Evolutionary conservation across 2,329 filamentous ascomycete genomes (phyloP).

Genomic region (Cladosporium sp.): DNA sequence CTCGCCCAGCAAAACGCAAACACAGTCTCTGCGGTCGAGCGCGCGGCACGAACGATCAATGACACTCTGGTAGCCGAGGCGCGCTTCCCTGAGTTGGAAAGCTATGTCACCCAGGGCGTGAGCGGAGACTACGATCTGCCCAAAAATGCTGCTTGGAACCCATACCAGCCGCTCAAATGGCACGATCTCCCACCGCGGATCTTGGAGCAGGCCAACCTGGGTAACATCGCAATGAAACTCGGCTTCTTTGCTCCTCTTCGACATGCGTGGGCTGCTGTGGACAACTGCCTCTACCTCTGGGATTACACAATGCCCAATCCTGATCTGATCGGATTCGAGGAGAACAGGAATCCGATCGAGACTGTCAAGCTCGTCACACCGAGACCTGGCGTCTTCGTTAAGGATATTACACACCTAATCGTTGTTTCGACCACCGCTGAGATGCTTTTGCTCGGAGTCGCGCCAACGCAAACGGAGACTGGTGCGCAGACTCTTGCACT

Average conservation of each 20-base stretch:
- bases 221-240: conserved; percentile 87
- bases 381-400: conserved; percentile 82
- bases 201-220: conserved; percentile 87
- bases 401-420: conserved; percentile 80
- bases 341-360: conserved; percentile 83
- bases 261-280: conserved; percentile 93
- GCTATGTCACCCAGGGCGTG: conserved; percentile 78
- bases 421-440: conserved; percentile 85
- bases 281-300: conserved; percentile 96
- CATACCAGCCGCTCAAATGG: conserved; percentile 82
- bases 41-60: conserved; percentile 82
- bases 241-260: conserved; percentile 92
- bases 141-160: conserved; percentile 69
- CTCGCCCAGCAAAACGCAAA: conserved; percentile 22
- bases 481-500: conserved; percentile 74
- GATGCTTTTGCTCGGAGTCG: conserved; percentile 82
- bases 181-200: conserved; percentile 90
- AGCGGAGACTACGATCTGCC: conserved; percentile 90
- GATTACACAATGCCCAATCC: conserved; percentile 94
- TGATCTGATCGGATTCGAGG: conserved; percentile 88
- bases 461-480: conserved; percentile 61
- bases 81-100: conserved; percentile 84
- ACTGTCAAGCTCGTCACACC: conserved; percentile 86
- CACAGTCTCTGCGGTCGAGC: conserved; percentile 66
- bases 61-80: conserved; percentile 72